Conservation (phyloP, 1,284 basidiomycete genomes). For the Marasmius oreades region DNA sequence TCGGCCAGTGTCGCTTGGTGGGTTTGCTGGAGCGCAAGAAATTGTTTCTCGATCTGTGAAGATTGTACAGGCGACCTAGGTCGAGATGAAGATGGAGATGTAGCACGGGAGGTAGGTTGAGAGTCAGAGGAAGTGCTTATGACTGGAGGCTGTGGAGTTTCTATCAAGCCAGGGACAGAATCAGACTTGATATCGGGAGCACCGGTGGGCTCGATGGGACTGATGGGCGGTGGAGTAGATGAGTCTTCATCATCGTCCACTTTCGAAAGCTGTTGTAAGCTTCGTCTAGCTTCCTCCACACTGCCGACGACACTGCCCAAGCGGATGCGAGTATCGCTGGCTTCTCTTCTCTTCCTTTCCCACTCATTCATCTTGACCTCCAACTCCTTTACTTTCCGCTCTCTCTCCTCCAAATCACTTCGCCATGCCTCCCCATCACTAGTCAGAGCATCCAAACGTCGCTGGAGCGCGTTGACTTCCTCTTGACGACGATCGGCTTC, state of each 20-base stretch:
- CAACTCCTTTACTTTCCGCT: slow-evolving; percentile 69
- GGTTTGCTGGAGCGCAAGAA: slow-evolving; percentile 67
- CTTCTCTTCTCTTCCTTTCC: slow-evolving; percentile 65
- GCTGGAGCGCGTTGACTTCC: slow-evolving; percentile 68
- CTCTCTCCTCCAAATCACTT: slow-evolving; percentile 78
- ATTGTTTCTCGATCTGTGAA: slow-evolving; percentile 47
- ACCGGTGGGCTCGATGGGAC: slow-evolving; percentile 1
- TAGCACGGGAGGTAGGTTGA: too few species aligned
- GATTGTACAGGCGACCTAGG: slow-evolving; percentile 12
- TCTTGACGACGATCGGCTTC: slow-evolving; percentile 71
- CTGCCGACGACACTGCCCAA: slow-evolving; percentile 65
- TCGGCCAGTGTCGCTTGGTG: slow-evolving; percentile 78
- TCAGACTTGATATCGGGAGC: neutral
- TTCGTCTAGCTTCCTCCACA: slow-evolving; percentile 68
- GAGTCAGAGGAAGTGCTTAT: too few species aligned
- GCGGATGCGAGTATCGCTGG: slow-evolving; percentile 59
- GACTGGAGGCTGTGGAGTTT: neutral
- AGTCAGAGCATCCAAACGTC: slow-evolving; percentile 68
- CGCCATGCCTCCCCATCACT: slow-evolving; percentile 72
- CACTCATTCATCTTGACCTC: slow-evolving; percentile 76
- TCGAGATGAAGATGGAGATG: neutral
- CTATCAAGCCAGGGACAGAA: neutral
- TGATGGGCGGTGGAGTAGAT: slow-evolving; percentile 5
- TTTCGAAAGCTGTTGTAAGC: slow-evolving; percentile 38
- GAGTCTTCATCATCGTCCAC: slow-evolving; percentile 21